Percentiles rank a stretch among this genome's conserved stretches.
These are phyloP conservation scores for Gleditsia sinensis DNA, from an alignment of 306 rosid genomes.

Conservation along the genomic window DNA sequence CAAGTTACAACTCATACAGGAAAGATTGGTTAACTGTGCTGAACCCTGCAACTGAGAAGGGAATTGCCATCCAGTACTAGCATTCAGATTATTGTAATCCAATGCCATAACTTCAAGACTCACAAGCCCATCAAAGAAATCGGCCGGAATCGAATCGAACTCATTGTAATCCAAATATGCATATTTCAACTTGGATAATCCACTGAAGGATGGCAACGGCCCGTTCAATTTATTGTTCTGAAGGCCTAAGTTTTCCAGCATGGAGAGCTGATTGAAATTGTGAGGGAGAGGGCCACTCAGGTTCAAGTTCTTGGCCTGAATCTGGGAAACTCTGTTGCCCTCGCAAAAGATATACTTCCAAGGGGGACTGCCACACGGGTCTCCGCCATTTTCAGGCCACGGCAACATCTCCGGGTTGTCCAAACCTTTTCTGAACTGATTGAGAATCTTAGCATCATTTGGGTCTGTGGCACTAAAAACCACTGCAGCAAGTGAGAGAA, in stretches of 20 bases:
- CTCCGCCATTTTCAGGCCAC: slow-evolving; percentile 65
- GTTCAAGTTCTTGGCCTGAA: slow-evolving; percentile 70
- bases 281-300: slow-evolving; percentile 72
- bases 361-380: slow-evolving; percentile 68
- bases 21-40: slow-evolving; percentile 58
- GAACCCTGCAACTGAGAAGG: slow-evolving; percentile 52
- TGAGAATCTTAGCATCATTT: slow-evolving; percentile 59
- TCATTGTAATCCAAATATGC: slow-evolving; percentile 67
- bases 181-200: slow-evolving; percentile 49
- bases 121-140: slow-evolving; percentile 66
- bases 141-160: slow-evolving; percentile 73
- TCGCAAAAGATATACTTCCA: slow-evolving; percentile 72
- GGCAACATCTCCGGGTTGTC: slow-evolving; percentile 68
- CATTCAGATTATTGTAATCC: slow-evolving; percentile 67
- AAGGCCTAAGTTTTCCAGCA: slow-evolving; percentile 73
- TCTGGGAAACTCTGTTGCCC: slow-evolving; percentile 61
- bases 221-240: slow-evolving; percentile 73
- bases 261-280: slow-evolving; percentile 63
- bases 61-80: slow-evolving; percentile 66
- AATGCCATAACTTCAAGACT: slow-evolving; percentile 69
- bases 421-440: slow-evolving; percentile 56
- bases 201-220: slow-evolving; percentile 65
- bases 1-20: slow-evolving; percentile 69
- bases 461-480: slow-evolving; percentile 59
- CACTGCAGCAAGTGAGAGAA: slow-evolving; percentile 38